Evolutionary conservation across 768 basidiomycete genomes (phyloP), one percentile per base, ranked within the genome.

Genomic region (Boletus bicolor): DNA sequence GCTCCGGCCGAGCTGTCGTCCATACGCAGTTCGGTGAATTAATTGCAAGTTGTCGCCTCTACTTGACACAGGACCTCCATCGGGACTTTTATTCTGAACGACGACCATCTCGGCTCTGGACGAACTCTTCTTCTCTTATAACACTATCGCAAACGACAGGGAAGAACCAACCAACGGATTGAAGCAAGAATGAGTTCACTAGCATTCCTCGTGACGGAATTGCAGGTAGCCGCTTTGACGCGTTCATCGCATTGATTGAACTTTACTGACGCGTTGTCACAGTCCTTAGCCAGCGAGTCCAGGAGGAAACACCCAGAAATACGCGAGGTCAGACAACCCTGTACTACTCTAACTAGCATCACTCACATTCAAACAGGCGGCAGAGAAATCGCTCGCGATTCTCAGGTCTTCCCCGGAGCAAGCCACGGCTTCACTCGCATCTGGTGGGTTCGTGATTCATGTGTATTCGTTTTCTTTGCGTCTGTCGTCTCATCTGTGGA

Each of bases 301-400:
- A 82, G 86, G 64, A 77, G 94, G 56, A 91, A 90, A 63, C 87
- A 95, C 71, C 91, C 93, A 21, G 94, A 97, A 69, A 91, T 97
- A 62, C 88, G 91, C 67, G 94, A 96, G 83, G 93, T 94, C 69
- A 44, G 60, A 17, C n/a, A 4, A 39, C n/a, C 9, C 5, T 17
- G 14, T 5, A 1, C 4, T 14, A n/a, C 26, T 53, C 34, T 35
- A 14, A 39, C 11, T 4, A 36, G 19, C 24, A 6, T 28, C 41
- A n/a, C 57, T 68, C 57, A 62, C 57, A 28, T 51, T 14, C 39
- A 0, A 28, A 57, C 39, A 83, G 91, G 93, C 93, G 28, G 90
- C 92, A 28, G 93, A 95, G 71, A 93, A 91, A 70, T 90, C 93
- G 2, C 69, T 95, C 24, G 79, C 86, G 1, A 86, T 93, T 26